These are phyloP conservation scores for Capronia americana DNA, from an alignment of 2,329 filamentous ascomycete genomes.

Conservation along the genomic window DNA sequence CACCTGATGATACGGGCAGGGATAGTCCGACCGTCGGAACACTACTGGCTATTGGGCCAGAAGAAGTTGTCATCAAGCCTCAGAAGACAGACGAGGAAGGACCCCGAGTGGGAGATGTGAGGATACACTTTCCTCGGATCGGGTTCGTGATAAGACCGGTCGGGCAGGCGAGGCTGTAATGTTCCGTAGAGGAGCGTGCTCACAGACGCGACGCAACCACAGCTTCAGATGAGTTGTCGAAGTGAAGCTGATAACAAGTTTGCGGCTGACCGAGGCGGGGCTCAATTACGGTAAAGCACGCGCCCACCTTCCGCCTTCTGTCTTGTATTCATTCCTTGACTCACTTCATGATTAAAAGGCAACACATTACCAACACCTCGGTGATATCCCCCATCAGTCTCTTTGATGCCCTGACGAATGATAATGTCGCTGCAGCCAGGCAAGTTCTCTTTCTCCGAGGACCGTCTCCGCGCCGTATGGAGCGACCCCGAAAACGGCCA, in stretches of 20 bases:
- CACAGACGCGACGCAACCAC: not conserved
- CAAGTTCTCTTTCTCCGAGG: not conserved
- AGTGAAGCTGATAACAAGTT: not conserved
- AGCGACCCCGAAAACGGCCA: not conserved
- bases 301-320: no score
- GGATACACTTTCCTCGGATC: slow-evolving; percentile 30
- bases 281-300: not conserved
- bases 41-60: slow-evolving; percentile 32
- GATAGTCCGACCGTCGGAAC: slow-evolving; percentile 33
- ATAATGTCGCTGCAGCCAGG: not conserved
- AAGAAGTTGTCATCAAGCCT: slow-evolving; percentile 36
- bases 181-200: not conserved
- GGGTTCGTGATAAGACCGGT: slow-evolving; percentile 30
- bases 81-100: slow-evolving; percentile 4
- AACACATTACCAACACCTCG: not conserved
- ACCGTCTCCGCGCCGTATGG: not conserved
- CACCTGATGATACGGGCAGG: slow-evolving; percentile 37
- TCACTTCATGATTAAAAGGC: not conserved
- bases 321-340: not conserved
- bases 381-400: not conserved
- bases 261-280: not conserved
- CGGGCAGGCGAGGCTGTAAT: slow-evolving; percentile 14
- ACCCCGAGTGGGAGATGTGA: slow-evolving; percentile 23
- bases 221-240: not conserved
- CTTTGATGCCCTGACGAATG: not conserved